Conservation (phyloP, 345 rosid species). For the Lagerstroemia speciosa region DNA sequence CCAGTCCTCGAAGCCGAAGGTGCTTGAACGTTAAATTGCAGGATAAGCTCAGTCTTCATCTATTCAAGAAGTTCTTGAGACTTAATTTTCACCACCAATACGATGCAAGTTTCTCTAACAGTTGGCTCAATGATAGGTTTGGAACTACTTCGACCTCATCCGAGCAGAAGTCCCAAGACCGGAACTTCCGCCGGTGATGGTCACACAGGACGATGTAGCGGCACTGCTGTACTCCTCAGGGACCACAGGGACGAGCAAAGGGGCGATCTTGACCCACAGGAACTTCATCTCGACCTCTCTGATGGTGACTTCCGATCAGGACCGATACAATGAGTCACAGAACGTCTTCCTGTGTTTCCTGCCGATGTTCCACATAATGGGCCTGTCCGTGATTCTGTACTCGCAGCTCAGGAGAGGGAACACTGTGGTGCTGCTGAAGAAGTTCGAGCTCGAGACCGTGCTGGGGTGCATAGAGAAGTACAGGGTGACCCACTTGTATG, state of each 20-base stretch:
- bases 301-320: constrained; percentile 29
- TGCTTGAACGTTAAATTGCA: too few species aligned
- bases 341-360: constrained; percentile 24
- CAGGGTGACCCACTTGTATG: constrained; percentile 24
- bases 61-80: too few species aligned
- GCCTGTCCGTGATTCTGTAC: constrained; percentile 16
- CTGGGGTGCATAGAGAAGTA: constrained; percentile 28
- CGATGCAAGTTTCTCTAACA: background rate
- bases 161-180: constrained; percentile 13
- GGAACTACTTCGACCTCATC: constrained; percentile 18
- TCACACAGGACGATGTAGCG: constrained; percentile 27
- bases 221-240: constrained; percentile 35
- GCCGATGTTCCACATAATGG: constrained; percentile 42
- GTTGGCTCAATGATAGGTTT: background rate
- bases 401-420: constrained; percentile 34
- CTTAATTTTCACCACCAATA: too few species aligned
- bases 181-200: constrained; percentile 12
- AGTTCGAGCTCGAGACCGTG: constrained; percentile 32
- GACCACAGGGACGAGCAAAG: constrained; percentile 37
- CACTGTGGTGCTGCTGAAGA: constrained; percentile 26
- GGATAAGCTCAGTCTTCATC: too few species aligned
- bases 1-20: background rate
- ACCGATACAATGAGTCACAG: constrained; percentile 16
- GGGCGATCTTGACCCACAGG: constrained; percentile 33
- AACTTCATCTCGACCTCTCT: constrained; percentile 27